Evolutionary conservation across 228 moss, liverwort and hornwort genomes (phyloP).

Genomic region (Sphagnum fallax): DNA sequence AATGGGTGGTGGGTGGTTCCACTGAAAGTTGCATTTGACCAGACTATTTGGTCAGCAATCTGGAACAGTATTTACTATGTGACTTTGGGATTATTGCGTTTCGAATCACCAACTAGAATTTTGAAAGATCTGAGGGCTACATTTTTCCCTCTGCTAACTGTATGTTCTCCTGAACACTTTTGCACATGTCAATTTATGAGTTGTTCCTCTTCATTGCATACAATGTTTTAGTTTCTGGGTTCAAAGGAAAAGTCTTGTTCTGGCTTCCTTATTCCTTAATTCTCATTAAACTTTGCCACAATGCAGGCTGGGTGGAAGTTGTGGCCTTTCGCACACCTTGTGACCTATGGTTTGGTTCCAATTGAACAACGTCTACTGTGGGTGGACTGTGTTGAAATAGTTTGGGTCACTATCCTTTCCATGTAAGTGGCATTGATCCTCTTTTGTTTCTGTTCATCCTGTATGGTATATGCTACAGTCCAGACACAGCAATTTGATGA

Average conservation of each 20-base stretch:
- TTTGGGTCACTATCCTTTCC: slow-evolving; percentile 86
- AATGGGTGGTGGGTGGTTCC: slow-evolving; percentile 98
- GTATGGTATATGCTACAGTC: neutral
- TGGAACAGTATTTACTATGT: slow-evolving; percentile 89
- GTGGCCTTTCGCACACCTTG: slow-evolving; percentile 92
- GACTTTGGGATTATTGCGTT: slow-evolving; percentile 63
- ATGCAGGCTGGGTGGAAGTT: slow-evolving; percentile 95
- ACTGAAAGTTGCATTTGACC: slow-evolving; percentile 79
- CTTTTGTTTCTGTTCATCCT: neutral
- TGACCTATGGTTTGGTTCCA: slow-evolving; percentile 86
- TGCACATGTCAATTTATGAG: neutral
- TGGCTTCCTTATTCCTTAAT: neutral
- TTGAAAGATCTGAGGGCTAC: slow-evolving; percentile 61
- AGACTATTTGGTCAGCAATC: slow-evolving; percentile 84
- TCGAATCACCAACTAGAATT: slow-evolving; percentile 66
- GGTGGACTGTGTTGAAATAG: slow-evolving; percentile 94
- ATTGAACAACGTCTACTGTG: slow-evolving; percentile 88
- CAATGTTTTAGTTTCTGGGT: neutral
- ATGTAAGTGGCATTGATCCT: slow-evolving; percentile 17
- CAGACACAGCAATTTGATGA: neutral
- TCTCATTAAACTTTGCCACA: neutral
- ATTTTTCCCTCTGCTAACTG: slow-evolving; percentile 65
- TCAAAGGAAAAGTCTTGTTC: no score
- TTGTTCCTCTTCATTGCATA: neutral
- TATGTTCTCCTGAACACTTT: slow-evolving; percentile 10